phyloP scores from a whole-genome alignment of 2,329 filamentous ascomycete genomes.

The Chalara sp. region DNA sequence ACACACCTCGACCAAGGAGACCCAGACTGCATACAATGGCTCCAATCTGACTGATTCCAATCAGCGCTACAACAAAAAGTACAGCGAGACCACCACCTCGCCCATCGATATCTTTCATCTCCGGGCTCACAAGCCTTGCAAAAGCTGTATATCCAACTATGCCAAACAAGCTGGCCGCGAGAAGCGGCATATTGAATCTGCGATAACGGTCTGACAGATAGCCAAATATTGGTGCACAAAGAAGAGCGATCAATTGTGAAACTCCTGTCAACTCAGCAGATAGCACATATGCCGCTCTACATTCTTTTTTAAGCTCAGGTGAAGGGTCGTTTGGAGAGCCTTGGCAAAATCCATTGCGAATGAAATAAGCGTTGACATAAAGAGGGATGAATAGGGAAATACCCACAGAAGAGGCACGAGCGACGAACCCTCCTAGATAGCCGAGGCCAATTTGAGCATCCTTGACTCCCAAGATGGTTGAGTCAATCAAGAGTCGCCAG shows the following conservation, averaged over 20 bases:
- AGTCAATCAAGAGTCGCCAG: slow-evolving; percentile 51
- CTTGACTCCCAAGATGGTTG: slow-evolving; percentile 63
- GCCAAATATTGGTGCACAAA: slow-evolving; percentile 83
- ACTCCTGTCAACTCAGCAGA: slow-evolving; percentile 83
- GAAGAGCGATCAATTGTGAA: slow-evolving; percentile 77
- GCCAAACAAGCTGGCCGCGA: slow-evolving; percentile 65
- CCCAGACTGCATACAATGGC: slow-evolving; percentile 95
- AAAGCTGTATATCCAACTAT: slow-evolving; percentile 73
- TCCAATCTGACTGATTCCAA: slow-evolving; percentile 92
- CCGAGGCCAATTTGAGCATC: slow-evolving; percentile 77
- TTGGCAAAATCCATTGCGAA: slow-evolving; percentile 71
- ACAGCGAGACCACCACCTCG: slow-evolving; percentile 62
- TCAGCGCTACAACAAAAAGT: slow-evolving; percentile 69
- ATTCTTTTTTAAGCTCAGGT: slow-evolving; percentile 76
- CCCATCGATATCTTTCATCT: slow-evolving; percentile 57
- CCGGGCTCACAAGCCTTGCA: slow-evolving; percentile 69
- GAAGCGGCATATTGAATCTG: slow-evolving; percentile 65
- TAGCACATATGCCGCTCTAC: slow-evolving; percentile 79
- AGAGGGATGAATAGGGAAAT: slow-evolving; percentile 94
- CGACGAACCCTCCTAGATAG: slow-evolving; percentile 91
- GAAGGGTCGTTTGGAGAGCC: slow-evolving; percentile 56
- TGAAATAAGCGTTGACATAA: slow-evolving; percentile 87
- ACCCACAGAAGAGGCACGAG: slow-evolving; percentile 86
- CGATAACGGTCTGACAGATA: slow-evolving; percentile 67
- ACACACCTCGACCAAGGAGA: slow-evolving; percentile 73